phyloP scores from a whole-genome alignment of 441 rosid species.

The Croton setiger region DNA sequence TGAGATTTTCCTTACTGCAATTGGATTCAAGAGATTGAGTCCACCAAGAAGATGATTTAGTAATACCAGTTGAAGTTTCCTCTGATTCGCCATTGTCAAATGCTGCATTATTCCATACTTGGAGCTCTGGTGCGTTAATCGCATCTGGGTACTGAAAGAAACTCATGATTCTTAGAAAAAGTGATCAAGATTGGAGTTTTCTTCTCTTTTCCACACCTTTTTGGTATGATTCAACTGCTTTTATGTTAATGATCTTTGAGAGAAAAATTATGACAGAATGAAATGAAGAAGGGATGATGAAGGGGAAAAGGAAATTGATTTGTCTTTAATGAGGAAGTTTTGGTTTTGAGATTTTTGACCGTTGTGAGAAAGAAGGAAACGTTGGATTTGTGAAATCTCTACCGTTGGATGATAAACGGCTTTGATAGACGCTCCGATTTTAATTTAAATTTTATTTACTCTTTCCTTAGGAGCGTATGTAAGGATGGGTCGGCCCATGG shows the following conservation, averaged over 20 bases:
- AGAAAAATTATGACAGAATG: not conserved
- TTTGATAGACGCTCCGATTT: conserved; percentile 64
- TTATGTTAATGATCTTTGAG: not conserved
- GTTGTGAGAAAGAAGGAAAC: conserved; percentile 51
- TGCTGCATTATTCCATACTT: conserved; percentile 92
- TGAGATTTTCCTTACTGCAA: conserved; percentile 62
- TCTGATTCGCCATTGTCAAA: conserved; percentile 70
- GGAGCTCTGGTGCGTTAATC: conserved; percentile 46
- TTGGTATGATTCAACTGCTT: not conserved
- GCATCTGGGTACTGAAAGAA: conserved; percentile 43
- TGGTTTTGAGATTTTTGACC: conserved; percentile 45
- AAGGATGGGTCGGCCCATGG: not conserved
- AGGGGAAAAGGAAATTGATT: not conserved
- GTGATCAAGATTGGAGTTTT: conserved; percentile 7
- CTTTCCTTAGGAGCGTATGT: not conserved
- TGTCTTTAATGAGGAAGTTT: conserved; percentile 1
- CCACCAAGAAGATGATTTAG: conserved; percentile 40
- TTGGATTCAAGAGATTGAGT: conserved; percentile 55
- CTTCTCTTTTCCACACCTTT: not conserved
- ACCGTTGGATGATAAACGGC: conserved; percentile 51
- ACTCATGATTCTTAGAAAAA: conserved; percentile 40
- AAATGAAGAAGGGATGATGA: not conserved
- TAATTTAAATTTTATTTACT: conserved; percentile 28
- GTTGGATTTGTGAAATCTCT: conserved; percentile 38
- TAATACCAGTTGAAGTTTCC: conserved; percentile 28